A percentile compares a stretch with the other conserved stretches of the same genome.
These are phyloP conservation scores for Colletotrichum trifolii DNA, from an alignment of 2,329 filamentous ascomycete species.

Conservation along the genomic window DNA sequence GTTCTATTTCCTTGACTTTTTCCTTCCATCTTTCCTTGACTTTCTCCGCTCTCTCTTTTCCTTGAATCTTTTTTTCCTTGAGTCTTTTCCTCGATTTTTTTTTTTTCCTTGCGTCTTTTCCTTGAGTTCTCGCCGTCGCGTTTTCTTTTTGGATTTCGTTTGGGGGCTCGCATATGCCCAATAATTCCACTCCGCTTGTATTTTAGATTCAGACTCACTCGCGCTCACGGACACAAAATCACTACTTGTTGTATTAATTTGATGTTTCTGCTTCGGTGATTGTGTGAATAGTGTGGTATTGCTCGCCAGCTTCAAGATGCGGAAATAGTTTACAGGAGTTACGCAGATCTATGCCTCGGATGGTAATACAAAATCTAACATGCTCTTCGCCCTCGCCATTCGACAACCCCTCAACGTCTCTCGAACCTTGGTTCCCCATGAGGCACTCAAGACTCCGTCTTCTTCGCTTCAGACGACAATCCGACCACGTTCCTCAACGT, in stretches of 20 bases:
- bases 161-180: neutral
- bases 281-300: neutral
- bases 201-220: too few relatives aligned
- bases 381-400: neutral
- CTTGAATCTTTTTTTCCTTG: too few relatives aligned
- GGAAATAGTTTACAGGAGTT: conserved; percentile 8
- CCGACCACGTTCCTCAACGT: conserved; percentile 77
- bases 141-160: neutral
- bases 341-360: conserved; percentile 5
- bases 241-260: too few relatives aligned
- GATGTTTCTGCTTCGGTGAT: neutral
- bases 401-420: neutral
- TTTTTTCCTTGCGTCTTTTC: neutral
- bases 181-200: too few relatives aligned
- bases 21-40: too few relatives aligned
- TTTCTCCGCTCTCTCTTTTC: too few relatives aligned
- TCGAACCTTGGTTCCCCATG: too few relatives aligned
- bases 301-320: neutral
- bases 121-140: neutral
- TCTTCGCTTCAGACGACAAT: conserved; percentile 51
- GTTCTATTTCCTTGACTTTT: too few relatives aligned
- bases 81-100: neutral
- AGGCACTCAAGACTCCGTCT: neutral
- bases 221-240: too few relatives aligned
- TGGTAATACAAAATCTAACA: conserved; percentile 22